Evolutionary conservation across 352 stramenopile genomes (phyloP), one percentile per base, ranked within the genome.

Genomic region (Pythium phragmitis): DNA sequence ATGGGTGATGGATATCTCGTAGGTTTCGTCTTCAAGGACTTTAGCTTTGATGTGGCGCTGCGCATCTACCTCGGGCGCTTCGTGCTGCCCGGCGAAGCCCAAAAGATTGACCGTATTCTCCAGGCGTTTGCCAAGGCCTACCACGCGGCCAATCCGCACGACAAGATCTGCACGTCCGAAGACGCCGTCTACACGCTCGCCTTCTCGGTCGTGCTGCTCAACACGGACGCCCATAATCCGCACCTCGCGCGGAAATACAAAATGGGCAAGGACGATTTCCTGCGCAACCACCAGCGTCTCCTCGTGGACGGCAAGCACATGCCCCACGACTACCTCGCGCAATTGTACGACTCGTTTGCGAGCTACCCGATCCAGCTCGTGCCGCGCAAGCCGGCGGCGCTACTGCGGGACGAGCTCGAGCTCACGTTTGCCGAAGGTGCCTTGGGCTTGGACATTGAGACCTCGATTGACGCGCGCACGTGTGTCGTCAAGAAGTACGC

Each of bases 41-140:
- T 80, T 47, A 59, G 69, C 3, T 87, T 92, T 21, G 85, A 94
- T 41, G 70, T 94, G 5, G 70, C 79, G 21, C 68, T 94, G 33
- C 80, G 85, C 13, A 73, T 91, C n/a, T 94, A 82, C 51, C 74
- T 94, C 4, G 76, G 79, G 36, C 77, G 80, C 37, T 92, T 94
- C 53, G 73, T 82, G 54, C 62, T 92, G 49, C 82, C 82, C 4
- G 73, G 77, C 48, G 85, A 94, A 68, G 85, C 85, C 34, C 85
- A 94, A 68, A 92, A 94, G 62, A 94, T 94, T 48, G 85, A 94
- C 69, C 79, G 85, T n/a, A 87, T 94, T 58, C 69, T 94, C 3
- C 79, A 94, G 48, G 85, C 85, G 7, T 92, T 94, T 39, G 81
- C 82, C 19, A 84, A 77, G 30, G 74, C 85, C 7, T 94, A 85